Percentiles rank a stretch among this genome's conserved stretches.
Conservation (phyloP, 768 basidiomycete species). For the Leccinum boreale region DNA sequence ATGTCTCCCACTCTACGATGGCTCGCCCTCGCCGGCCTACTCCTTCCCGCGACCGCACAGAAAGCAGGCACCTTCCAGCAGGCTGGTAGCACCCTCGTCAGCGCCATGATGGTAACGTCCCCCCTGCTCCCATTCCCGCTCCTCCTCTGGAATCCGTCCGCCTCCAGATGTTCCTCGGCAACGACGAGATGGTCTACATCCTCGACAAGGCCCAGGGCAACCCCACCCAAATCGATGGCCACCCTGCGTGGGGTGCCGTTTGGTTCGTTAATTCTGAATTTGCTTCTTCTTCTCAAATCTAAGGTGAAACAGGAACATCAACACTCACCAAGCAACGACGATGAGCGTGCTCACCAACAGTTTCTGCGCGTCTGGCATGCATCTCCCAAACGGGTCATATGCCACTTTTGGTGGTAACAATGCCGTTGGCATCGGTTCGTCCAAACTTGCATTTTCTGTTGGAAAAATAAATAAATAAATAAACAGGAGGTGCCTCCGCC, state of each 20-base stretch:
- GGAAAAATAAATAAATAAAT: not conserved
- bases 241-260: constrained; percentile 71
- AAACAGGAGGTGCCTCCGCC: constrained; percentile 30
- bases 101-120: constrained; percentile 45
- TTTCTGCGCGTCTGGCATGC: constrained; percentile 81
- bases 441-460: not conserved
- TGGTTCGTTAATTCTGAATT: constrained; percentile 38
- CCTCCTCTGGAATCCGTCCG: not conserved
- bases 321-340: constrained; percentile 15
- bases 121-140: not conserved
- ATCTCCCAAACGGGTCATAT: constrained; percentile 74
- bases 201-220: constrained; percentile 87
- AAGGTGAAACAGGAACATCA: constrained; percentile 17
- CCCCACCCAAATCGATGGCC: constrained; percentile 56
- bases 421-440: constrained; percentile 50
- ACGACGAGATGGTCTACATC: constrained; percentile 78
- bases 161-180: constrained; percentile 73
- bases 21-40: constrained; percentile 7
- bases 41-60: constrained; percentile 9
- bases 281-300: constrained; percentile 27
- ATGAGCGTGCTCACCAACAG: constrained; percentile 55
- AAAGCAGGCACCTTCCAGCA: constrained; percentile 15
- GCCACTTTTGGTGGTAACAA: constrained; percentile 74
- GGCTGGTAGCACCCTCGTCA: constrained; percentile 38
- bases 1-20: constrained; percentile 8